Conservation (phyloP, 768 basidiomycete genomes). For the Mycena albidolilacea region DNA sequence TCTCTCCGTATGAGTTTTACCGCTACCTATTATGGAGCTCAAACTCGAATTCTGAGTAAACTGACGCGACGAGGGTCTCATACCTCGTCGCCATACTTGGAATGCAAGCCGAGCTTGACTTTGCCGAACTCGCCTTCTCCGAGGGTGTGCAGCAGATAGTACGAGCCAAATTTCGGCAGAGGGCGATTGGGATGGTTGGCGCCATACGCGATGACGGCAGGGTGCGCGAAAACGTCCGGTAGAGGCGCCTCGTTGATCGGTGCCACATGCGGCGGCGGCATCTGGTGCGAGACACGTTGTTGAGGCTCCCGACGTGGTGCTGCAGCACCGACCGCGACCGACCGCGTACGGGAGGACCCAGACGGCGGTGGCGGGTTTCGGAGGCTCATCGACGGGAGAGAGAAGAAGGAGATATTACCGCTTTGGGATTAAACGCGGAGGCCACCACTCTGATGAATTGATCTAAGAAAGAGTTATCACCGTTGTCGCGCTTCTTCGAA, state of each 20-base stretch:
- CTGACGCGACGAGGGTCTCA: no score
- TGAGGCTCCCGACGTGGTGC: constrained; percentile 30
- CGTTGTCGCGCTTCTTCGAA: constrained; percentile 19
- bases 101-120: constrained; percentile 96
- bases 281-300: constrained; percentile 45
- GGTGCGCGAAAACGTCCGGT: constrained; percentile 87
- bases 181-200: constrained; percentile 86
- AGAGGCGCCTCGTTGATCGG: constrained; percentile 53
- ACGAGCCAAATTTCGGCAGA: constrained; percentile 95
- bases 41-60: no score
- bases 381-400: constrained; percentile 31
- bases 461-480: constrained; percentile 18
- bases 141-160: constrained; percentile 94
- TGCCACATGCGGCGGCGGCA: constrained; percentile 46
- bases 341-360: constrained; percentile 27
- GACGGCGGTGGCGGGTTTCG: constrained; percentile 41
- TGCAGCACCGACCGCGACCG: constrained; percentile 23
- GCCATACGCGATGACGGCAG: constrained; percentile 84
- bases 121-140: constrained; percentile 99
- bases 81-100: constrained; percentile 92
- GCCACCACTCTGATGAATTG: constrained; percentile 28
- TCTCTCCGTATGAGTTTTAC: constrained; percentile 96
- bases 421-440: constrained; percentile 30
- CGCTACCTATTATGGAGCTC: constrained; percentile 60
- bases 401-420: constrained; percentile 23